A percentile compares a stretch with the other conserved stretches of the same genome.
Conservation (phyloP, 192 early-diverging fungal species). For the Kappamyces sp. region DNA sequence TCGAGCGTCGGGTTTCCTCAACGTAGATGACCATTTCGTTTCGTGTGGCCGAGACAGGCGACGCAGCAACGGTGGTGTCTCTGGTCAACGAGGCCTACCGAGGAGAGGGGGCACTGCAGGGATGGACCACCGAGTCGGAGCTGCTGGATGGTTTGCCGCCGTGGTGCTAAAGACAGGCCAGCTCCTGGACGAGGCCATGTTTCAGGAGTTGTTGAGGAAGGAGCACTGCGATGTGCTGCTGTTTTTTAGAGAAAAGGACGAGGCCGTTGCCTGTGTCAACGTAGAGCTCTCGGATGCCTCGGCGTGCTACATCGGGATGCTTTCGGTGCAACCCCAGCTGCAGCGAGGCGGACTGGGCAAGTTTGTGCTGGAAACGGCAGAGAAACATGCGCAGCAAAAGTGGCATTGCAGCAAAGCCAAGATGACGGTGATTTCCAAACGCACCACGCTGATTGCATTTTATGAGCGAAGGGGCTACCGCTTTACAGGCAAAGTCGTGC, state of each 20-base stretch:
- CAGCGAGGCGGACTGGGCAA: not conserved
- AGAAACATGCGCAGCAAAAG: not conserved
- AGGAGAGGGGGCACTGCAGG: not conserved
- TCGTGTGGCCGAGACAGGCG: not conserved
- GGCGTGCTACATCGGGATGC: conserved; percentile 3
- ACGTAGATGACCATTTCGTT: no score
- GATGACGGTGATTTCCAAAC: conserved; percentile 5
- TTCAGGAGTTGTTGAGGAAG: conserved; percentile 2
- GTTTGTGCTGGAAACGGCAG: not conserved
- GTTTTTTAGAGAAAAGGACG: not conserved
- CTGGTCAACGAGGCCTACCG: conserved; percentile 14
- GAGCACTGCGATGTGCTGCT: not conserved
- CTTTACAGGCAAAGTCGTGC: conserved; percentile 4
- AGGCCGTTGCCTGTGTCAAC: conserved; percentile 4
- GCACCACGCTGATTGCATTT: conserved; percentile 9
- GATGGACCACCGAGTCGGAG: conserved; percentile 14
- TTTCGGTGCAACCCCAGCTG: conserved; percentile 9
- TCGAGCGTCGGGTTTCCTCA: no score
- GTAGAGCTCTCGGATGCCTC: conserved; percentile 1
- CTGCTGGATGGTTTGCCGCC: not conserved
- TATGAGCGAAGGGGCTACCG: conserved; percentile 13
- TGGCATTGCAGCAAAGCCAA: conserved; percentile 1
- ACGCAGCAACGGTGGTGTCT: conserved; percentile 3
- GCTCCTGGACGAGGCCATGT: conserved; percentile 6
- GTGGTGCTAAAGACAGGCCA: not conserved